Conservation (phyloP, 2,329 filamentous ascomycete genomes). For the Beauveria sp. region DNA sequence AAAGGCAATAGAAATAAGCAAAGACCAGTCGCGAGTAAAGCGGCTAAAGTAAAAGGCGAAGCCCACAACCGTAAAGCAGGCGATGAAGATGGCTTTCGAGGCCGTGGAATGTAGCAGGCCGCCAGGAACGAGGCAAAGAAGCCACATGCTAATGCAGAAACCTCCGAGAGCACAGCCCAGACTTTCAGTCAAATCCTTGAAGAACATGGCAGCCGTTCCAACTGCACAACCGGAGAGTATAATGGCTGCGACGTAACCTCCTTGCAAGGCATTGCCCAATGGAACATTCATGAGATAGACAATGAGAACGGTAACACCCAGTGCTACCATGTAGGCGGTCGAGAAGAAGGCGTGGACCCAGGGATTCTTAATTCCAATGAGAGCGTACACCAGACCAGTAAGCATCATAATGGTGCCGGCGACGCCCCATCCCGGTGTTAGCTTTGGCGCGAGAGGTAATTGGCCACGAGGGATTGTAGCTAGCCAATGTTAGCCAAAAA, state of each 20-base stretch:
- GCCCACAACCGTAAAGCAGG: slow-evolving; percentile 56
- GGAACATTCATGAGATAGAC: slow-evolving; percentile 82
- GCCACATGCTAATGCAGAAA: slow-evolving; percentile 85
- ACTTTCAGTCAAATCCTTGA: slow-evolving; percentile 72
- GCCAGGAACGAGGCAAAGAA: slow-evolving; percentile 68
- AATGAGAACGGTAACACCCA: slow-evolving; percentile 75
- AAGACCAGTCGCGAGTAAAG: slow-evolving; percentile 67
- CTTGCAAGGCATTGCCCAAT: slow-evolving; percentile 67
- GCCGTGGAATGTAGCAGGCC: slow-evolving; percentile 59
- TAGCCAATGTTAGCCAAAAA: slow-evolving; percentile 16
- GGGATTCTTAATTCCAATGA: slow-evolving; percentile 77
- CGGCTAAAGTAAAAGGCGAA: slow-evolving; percentile 74
- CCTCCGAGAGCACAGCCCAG: slow-evolving; percentile 83
- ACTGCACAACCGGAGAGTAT: slow-evolving; percentile 66
- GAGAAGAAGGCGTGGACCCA: slow-evolving; percentile 77
- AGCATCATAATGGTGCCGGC: slow-evolving; percentile 69
- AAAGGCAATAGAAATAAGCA: slow-evolving; percentile 73
- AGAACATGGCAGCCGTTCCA: slow-evolving; percentile 67
- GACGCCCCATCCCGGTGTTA: slow-evolving; percentile 77
- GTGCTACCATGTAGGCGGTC: slow-evolving; percentile 60
- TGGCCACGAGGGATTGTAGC: slow-evolving; percentile 40
- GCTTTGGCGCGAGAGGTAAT: slow-evolving; percentile 63
- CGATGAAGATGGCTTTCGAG: slow-evolving; percentile 68
- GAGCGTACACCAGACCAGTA: slow-evolving; percentile 60
- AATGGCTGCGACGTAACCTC: slow-evolving; percentile 75